Conservation (phyloP, 2,329 filamentous ascomycete species). For the Trichoderma sp. region DNA sequence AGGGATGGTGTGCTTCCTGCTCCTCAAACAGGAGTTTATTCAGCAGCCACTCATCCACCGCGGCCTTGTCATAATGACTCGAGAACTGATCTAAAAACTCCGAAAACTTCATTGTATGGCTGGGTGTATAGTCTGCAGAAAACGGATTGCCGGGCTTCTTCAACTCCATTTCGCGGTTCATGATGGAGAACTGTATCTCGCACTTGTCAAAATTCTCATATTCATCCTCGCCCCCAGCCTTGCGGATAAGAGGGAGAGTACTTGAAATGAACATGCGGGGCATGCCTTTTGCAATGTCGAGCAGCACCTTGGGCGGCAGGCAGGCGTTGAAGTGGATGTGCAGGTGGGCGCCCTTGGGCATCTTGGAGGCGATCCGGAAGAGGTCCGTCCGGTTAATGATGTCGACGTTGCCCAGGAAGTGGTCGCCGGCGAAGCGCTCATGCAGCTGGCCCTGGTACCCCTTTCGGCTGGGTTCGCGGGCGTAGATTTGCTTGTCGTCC, state of each 20-base stretch:
- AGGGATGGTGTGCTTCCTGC: constrained; percentile 53
- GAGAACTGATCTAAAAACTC: constrained; percentile 40
- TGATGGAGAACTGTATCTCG: constrained; percentile 61
- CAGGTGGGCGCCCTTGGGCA: constrained; percentile 71
- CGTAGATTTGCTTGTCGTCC: constrained; percentile 41
- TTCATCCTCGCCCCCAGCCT: constrained; percentile 28
- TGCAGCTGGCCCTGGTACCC: constrained; percentile 46
- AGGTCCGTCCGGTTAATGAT: constrained; percentile 56
- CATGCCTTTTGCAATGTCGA: constrained; percentile 54
- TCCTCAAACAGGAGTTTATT: constrained; percentile 61
- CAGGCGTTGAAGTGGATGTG: constrained; percentile 80
- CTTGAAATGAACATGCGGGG: constrained; percentile 68
- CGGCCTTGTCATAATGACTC: constrained; percentile 25
- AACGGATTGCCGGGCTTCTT: constrained; percentile 48
- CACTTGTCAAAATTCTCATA: constrained; percentile 47
- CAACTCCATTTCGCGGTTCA: constrained; percentile 34
- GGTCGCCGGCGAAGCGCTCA: constrained; percentile 48
- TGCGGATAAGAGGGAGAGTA: constrained; percentile 42
- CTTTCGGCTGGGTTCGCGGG: constrained; percentile 27
- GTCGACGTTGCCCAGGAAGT: constrained; percentile 55
- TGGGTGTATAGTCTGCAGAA: constrained; percentile 43
- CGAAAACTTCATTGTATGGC: constrained; percentile 42
- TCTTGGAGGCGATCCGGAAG: constrained; percentile 51
- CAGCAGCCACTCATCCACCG: constrained; percentile 50
- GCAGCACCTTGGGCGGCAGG: constrained; percentile 56